phyloP scores from a whole-genome alignment of 2,329 filamentous ascomycete species.

The Penicillium sp. region DNA sequence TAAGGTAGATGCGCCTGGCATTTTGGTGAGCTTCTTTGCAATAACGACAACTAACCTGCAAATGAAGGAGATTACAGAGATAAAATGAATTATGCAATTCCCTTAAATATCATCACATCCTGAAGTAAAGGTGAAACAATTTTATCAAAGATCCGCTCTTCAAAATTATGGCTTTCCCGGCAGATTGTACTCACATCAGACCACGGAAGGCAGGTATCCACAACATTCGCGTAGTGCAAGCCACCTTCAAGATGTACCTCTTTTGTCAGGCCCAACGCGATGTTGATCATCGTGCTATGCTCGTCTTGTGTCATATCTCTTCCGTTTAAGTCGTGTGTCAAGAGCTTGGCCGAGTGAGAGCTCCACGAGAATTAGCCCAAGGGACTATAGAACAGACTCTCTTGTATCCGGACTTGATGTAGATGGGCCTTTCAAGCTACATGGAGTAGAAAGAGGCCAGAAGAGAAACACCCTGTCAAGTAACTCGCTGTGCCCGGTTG shows the following conservation, averaged over 20 bases:
- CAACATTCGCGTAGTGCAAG: slow-evolving; percentile 5
- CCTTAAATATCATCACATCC: no score
- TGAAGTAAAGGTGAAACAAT: no score
- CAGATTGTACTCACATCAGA: not conserved
- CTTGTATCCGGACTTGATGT: not conserved
- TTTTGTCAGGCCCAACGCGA: slow-evolving; percentile 2
- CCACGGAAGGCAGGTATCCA: slow-evolving; percentile 7
- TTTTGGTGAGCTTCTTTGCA: slow-evolving; percentile 24
- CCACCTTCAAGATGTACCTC: slow-evolving; percentile 4
- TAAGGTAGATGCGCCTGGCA: slow-evolving; percentile 36
- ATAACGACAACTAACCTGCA: not conserved
- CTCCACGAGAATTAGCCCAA: slow-evolving; percentile 8
- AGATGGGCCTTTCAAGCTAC: not conserved
- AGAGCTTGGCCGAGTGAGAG: slow-evolving; percentile 7
- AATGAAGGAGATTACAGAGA: not conserved
- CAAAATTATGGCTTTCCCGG: not conserved
- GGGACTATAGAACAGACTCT: not conserved
- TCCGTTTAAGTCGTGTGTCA: not conserved
- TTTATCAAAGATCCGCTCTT: not conserved
- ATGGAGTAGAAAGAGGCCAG: slow-evolving; percentile 1
- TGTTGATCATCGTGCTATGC: not conserved
- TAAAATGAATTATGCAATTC: no score
- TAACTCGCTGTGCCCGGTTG: not conserved
- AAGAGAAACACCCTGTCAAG: slow-evolving; percentile 6
- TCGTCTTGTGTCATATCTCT: not conserved